Conservation (phyloP, 2,329 filamentous ascomycete species). For the Curvularia verruculosa region DNA sequence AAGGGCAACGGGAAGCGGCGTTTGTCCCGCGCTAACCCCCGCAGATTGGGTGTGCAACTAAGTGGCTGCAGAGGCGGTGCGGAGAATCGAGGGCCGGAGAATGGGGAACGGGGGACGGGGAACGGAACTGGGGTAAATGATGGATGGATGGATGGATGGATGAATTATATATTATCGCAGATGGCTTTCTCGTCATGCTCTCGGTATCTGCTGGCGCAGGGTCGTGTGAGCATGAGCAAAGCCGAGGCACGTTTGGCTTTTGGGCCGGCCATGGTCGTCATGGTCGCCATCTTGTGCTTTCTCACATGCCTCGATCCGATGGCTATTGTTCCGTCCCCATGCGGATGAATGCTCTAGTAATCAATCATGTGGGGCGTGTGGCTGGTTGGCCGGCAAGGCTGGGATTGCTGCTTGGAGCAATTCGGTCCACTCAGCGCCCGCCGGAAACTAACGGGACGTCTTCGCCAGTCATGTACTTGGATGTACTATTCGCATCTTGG, state of each 20-base stretch:
- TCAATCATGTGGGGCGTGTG: slow-evolving; percentile 24
- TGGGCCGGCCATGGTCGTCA: slow-evolving; percentile 19
- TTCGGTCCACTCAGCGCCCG: slow-evolving; percentile 19
- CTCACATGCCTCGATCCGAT: slow-evolving; percentile 28
- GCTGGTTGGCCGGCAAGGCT: slow-evolving; percentile 8
- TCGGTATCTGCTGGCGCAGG: slow-evolving; percentile 8
- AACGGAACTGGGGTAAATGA: too few relatives aligned
- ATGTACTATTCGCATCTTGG: slow-evolving; percentile 21
- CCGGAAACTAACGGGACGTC: slow-evolving; percentile 14
- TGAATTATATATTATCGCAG: too few relatives aligned
- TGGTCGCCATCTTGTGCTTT: slow-evolving; percentile 27
- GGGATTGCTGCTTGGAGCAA: slow-evolving; percentile 27
- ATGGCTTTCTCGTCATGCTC: background rate
- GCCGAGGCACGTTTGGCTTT: slow-evolving; percentile 32
- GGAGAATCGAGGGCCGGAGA: slow-evolving; percentile 23
- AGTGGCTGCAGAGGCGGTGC: slow-evolving; percentile 23
- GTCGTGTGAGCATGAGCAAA: slow-evolving; percentile 19
- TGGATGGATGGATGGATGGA: background rate
- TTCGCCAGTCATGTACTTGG: slow-evolving; percentile 7
- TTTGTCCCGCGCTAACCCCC: slow-evolving; percentile 33
- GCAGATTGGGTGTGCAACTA: slow-evolving; percentile 18
- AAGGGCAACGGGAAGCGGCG: slow-evolving; percentile 18
- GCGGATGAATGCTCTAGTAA: background rate
- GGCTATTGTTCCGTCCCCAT: slow-evolving; percentile 2
- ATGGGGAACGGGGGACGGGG: slow-evolving; percentile 5